These are phyloP conservation scores for Pythium chondricola DNA, from an alignment of 352 stramenopile species.

Conservation along the genomic window DNA sequence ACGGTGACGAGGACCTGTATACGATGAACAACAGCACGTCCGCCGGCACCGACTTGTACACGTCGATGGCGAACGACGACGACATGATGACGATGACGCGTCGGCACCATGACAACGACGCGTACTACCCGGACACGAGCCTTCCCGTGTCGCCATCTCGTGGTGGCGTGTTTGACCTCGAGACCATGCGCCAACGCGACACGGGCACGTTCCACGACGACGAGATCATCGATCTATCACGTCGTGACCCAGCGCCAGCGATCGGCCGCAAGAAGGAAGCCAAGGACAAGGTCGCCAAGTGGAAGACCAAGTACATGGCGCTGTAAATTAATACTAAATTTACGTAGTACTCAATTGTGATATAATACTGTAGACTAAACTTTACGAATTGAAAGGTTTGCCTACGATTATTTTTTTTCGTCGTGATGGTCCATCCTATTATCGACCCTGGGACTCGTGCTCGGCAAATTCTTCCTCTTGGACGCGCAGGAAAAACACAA, in stretches of 20 bases:
- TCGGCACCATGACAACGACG: constrained; percentile 5
- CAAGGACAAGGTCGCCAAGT: constrained; percentile 14
- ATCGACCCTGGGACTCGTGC: too few relatives aligned
- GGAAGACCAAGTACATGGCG: constrained; percentile 21
- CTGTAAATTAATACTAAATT: constrained; percentile 1
- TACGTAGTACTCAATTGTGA: background rate
- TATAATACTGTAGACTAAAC: constrained; percentile 9
- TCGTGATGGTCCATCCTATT: background rate
- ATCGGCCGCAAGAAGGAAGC: constrained; percentile 1
- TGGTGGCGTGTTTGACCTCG: background rate
- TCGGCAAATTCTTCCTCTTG: constrained; percentile 51
- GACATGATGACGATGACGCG: background rate
- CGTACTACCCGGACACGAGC: constrained; percentile 8
- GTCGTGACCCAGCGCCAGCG: background rate
- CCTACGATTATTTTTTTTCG: background rate
- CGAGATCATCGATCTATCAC: constrained; percentile 11
- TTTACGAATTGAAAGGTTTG: background rate
- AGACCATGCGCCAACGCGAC: constrained; percentile 8
- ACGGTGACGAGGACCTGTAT: background rate
- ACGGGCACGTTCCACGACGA: constrained; percentile 2
- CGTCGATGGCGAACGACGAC: background rate
- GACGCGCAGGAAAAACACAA: constrained; percentile 55
- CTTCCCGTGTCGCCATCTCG: background rate
- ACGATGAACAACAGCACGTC: background rate
- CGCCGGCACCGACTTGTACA: background rate